Conservation (phyloP, 495 filamentous ascomycete species). For the Bombardia bombarda region DNA sequence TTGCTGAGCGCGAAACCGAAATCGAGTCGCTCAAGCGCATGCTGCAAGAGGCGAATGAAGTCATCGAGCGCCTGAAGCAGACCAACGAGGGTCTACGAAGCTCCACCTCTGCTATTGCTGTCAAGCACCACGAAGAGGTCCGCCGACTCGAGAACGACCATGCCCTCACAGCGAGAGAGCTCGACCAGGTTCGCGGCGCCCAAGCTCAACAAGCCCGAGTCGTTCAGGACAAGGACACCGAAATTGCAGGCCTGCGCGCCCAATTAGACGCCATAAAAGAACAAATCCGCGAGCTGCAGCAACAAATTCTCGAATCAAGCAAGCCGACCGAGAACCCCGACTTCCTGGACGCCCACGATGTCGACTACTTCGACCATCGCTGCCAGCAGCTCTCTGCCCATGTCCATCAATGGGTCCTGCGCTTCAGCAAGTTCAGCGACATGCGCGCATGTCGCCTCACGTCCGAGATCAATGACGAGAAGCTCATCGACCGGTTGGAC, state of each 20-base stretch:
- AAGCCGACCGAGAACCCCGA: slow-evolving; percentile 47
- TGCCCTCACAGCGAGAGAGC: slow-evolving; percentile 48
- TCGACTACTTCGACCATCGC: slow-evolving; percentile 90
- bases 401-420: slow-evolving; percentile 90
- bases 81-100: slow-evolving; percentile 72
- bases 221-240: slow-evolving; percentile 73
- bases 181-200: slow-evolving; percentile 50
- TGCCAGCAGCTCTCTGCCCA: slow-evolving; percentile 90
- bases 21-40: slow-evolving; percentile 71
- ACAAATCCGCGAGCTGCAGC: slow-evolving; percentile 72
- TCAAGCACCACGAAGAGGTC: slow-evolving; percentile 59
- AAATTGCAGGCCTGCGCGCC: slow-evolving; percentile 66
- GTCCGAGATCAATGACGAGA: slow-evolving; percentile 75
- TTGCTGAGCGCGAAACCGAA: slow-evolving; percentile 65
- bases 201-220: slow-evolving; percentile 50
- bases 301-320: slow-evolving; percentile 55
- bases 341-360: slow-evolving; percentile 74
- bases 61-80: slow-evolving; percentile 67
- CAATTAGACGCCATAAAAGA: slow-evolving; percentile 72
- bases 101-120: slow-evolving; percentile 64
- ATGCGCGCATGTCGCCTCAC: slow-evolving; percentile 74
- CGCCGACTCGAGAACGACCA: slow-evolving; percentile 48
- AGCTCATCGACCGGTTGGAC: slow-evolving; percentile 84
- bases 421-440: slow-evolving; percentile 94
- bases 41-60: slow-evolving; percentile 68